phyloP scores from a whole-genome alignment of 2,329 filamentous ascomycete species.

The Epichloe bromicola region DNA sequence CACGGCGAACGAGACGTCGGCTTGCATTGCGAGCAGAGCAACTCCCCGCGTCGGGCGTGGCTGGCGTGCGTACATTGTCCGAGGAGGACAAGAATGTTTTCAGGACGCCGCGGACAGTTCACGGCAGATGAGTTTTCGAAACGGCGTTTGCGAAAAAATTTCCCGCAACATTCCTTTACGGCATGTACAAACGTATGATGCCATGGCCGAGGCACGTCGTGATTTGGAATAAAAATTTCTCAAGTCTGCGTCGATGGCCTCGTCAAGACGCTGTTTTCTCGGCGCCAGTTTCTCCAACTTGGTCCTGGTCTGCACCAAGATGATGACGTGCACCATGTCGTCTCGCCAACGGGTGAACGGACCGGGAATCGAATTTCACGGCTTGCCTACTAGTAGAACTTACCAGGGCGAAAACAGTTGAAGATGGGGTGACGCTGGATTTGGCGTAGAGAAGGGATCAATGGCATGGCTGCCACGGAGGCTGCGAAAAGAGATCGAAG shows the following conservation, averaged over 20 bases:
- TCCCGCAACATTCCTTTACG: background rate
- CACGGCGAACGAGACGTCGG: conserved; percentile 1
- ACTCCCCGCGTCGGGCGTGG: conserved; percentile 1
- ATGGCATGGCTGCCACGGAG: background rate
- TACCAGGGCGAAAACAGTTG: background rate
- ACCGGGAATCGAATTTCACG: background rate
- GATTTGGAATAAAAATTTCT: background rate
- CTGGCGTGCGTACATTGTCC: background rate
- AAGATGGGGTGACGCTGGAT: background rate
- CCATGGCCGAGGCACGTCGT: background rate
- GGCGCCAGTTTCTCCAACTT: background rate
- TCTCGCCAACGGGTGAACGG: background rate
- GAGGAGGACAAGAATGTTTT: too few species aligned
- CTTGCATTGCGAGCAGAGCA: conserved; percentile 3
- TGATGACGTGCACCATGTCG: background rate
- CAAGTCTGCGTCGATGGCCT: background rate
- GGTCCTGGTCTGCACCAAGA: background rate
- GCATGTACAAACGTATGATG: background rate
- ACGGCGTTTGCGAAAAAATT: background rate
- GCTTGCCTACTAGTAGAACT: background rate
- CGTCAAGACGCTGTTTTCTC: background rate
- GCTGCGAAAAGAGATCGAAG: background rate
- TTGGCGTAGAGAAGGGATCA: background rate
- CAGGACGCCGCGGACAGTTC: too few species aligned
- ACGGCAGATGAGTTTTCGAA: too few species aligned